Conservation (phyloP, 192 early-diverging fungal genomes). For the Backusella tarrabulga region DNA sequence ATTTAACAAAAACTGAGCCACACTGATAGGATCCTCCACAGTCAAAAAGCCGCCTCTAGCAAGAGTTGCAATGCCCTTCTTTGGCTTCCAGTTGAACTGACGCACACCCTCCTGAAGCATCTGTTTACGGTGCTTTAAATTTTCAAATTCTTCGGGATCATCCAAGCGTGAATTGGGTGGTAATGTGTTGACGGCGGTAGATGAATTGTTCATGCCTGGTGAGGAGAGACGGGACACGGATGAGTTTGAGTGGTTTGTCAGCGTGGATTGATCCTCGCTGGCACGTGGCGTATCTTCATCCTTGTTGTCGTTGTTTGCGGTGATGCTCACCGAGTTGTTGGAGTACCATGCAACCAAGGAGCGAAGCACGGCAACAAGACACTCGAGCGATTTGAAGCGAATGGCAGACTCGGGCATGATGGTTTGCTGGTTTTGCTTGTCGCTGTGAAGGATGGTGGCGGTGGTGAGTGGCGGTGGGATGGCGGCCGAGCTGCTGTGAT, state of each 20-base stretch:
- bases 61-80: constrained; percentile 83
- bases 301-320: constrained; percentile 21
- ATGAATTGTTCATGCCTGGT: constrained; percentile 23
- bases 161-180: constrained; percentile 48
- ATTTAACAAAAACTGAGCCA: constrained; percentile 72
- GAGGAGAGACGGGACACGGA: constrained; percentile 29
- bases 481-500: constrained; percentile 18
- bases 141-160: constrained; percentile 85
- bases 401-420: constrained; percentile 42
- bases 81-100: constrained; percentile 86
- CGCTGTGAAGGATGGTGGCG: constrained; percentile 34
- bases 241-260: constrained; percentile 19
- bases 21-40: constrained; percentile 62
- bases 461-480: constrained; percentile 47
- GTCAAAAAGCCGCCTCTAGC: constrained; percentile 64
- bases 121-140: constrained; percentile 84
- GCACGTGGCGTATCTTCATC: constrained; percentile 28
- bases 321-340: constrained; percentile 37
- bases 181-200: background rate
- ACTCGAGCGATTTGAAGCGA: constrained; percentile 60
- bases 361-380: constrained; percentile 57
- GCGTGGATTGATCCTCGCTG: constrained; percentile 32
- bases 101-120: constrained; percentile 74
- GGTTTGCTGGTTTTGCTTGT: constrained; percentile 24
- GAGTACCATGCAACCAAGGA: constrained; percentile 71